Percentiles rank a stretch among this genome's conserved stretches.
Conservation (phyloP, 805 yeast species). For the Kazachstania bromeliacearum region DNA sequence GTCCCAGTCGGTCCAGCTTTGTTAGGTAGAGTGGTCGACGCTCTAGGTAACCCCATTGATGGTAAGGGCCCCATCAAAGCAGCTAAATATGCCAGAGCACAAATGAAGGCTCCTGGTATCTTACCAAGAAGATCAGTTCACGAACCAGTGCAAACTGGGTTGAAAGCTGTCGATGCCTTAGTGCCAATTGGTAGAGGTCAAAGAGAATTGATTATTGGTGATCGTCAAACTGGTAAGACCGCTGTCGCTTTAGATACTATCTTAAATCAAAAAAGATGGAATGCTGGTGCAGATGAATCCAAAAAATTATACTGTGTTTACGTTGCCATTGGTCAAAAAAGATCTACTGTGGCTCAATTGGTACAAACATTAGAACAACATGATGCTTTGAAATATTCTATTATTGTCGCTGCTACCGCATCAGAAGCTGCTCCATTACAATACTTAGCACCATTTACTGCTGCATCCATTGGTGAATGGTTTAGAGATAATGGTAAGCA, state of each 20-base stretch:
- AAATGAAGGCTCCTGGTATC: constrained; percentile 99
- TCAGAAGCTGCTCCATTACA: constrained; percentile 99
- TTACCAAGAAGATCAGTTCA: constrained; percentile 96
- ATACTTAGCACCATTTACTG: constrained; percentile 99
- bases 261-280: constrained; percentile 98
- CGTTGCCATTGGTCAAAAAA: constrained; percentile 99
- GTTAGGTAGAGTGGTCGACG: constrained; percentile 99
- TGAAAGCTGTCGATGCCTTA: constrained; percentile 96
- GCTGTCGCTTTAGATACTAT: constrained; percentile 98
- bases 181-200: constrained; percentile 99
- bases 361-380: constrained; percentile 97
- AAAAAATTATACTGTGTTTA: constrained; percentile 99
- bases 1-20: constrained; percentile 98
- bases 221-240: constrained; percentile 99
- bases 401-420: constrained; percentile 99
- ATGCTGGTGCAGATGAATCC: constrained; percentile 86
- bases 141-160: constrained; percentile 99
- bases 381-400: constrained; percentile 95
- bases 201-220: constrained; percentile 99
- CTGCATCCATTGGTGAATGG: constrained; percentile 99
- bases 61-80: constrained; percentile 98
- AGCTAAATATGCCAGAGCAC: constrained; percentile 83
- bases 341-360: constrained; percentile 99
- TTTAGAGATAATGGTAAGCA: constrained; percentile 99
- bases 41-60: constrained; percentile 98